A percentile compares a stretch with the other conserved stretches of the same genome.
Evolutionary conservation across 2,329 filamentous ascomycete genomes (phyloP).

Genomic region (Pseudogymnoascus sp.): DNA sequence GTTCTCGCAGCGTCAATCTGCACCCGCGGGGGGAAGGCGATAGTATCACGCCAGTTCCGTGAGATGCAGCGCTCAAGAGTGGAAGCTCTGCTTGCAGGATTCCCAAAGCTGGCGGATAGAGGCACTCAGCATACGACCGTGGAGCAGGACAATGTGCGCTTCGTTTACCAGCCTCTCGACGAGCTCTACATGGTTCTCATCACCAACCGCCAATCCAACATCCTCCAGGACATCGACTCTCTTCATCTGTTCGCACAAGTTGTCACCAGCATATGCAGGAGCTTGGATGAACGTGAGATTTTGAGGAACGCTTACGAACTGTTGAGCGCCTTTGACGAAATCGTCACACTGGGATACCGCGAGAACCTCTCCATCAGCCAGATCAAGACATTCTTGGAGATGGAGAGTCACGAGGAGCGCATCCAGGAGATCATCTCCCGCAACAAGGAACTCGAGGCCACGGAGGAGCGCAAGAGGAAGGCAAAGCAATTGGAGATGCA

Average conservation of each 20-base stretch:
- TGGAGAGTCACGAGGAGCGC: constrained; percentile 98
- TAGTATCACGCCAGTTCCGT: constrained; percentile 94
- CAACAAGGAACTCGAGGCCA: constrained; percentile 98
- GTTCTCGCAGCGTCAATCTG: constrained; percentile 98
- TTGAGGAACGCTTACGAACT: constrained; percentile 91
- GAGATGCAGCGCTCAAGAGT: constrained; percentile 96
- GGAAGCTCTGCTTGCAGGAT: constrained; percentile 91
- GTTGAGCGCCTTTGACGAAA: constrained; percentile 91
- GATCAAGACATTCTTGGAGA: constrained; percentile 98
- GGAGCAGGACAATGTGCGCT: constrained; percentile 98
- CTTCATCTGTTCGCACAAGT: constrained; percentile 97
- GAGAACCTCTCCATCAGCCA: constrained; percentile 95
- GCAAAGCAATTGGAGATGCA: constrained; percentile 99
- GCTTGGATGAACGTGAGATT: constrained; percentile 90
- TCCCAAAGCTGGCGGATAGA: constrained; percentile 93
- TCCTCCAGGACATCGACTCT: constrained; percentile 97
- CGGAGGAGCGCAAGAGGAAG: constrained; percentile 74
- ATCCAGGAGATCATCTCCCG: constrained; percentile 97
- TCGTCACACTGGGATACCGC: constrained; percentile 89
- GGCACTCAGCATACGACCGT: constrained; percentile 97
- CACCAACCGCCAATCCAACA: constrained; percentile 98
- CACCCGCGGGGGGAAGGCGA: constrained; percentile 94
- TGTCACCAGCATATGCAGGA: constrained; percentile 93
- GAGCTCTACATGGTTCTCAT: constrained; percentile 99
- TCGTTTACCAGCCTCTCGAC: constrained; percentile 97